Evolutionary conservation across 2,329 filamentous ascomycete species (phyloP), one percentile per base, ranked within the genome.

Genomic region (Claviceps paspali): DNA sequence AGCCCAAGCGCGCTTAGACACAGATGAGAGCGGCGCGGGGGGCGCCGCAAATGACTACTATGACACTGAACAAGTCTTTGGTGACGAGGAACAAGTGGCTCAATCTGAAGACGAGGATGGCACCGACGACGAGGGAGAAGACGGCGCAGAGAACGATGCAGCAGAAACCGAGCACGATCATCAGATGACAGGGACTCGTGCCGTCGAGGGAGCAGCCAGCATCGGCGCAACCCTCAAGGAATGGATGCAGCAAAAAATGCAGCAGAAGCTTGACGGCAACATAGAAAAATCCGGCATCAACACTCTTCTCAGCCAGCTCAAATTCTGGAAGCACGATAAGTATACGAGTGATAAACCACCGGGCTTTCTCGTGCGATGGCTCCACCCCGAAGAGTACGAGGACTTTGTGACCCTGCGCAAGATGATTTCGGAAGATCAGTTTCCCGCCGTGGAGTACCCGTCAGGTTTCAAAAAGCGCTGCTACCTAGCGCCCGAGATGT

Each of bases 351-450:
- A 53, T 27, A 36, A 47, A 2, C 43, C 50, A 2, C 62, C 61
- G n/a, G 71, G 71, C 42, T 54, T 81, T 33, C 46, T 85, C 30
- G 56, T 65, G 27, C 75, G 74, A 45, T 93, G 82, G 63, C 60
- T 93, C 41, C 80, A 82, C 47, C 86, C 86, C 0, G 82, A 88
- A 60, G 66, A 76, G 38, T 82, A 85, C 54, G 67, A 73, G 45
- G 75, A 84, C 58, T 92, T 91, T 53, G 60, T 68, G 14, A 65
- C 74, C 3, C 65, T 92, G 49, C 78, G 82, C 23, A 69, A 70
- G 29, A 62, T 86, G 6, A 74, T 91, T 0, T 81, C 83, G 0
- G 62, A 67, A 18, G 61, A 71, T 24, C 55, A 61, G 5, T 45
- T 62, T 4, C 47, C 53, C 3, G 54, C 62, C 19, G 48, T 61